Conservation (phyloP, 177 flowering plant genomes). For the Vitis hybrid region DNA sequence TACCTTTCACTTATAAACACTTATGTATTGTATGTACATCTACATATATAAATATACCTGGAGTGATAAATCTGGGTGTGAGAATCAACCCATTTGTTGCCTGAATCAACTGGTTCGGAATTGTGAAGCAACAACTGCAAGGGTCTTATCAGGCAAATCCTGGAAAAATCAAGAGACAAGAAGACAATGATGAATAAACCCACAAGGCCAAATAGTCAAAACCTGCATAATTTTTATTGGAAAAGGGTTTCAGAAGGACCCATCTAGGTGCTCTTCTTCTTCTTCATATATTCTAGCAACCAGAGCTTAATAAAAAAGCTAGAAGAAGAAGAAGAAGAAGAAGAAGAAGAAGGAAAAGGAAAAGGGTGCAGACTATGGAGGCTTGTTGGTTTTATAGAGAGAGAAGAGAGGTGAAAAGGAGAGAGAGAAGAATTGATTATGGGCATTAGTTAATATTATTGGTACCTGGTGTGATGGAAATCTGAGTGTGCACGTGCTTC, state of each 20-base stretch:
- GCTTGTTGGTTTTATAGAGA: slow-evolving; percentile 17
- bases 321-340: no score
- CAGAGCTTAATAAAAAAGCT: no score
- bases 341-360: slow-evolving; percentile 4
- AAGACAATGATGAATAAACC: neutral
- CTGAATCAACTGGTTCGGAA: neutral
- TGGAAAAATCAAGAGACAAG: slow-evolving; percentile 22
- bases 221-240: neutral
- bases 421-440: slow-evolving; percentile 9
- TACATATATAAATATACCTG: neutral
- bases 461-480: slow-evolving; percentile 43
- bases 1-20: neutral
- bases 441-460: slow-evolving; percentile 19
- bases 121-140: neutral
- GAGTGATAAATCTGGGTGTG: neutral
- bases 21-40: no score
- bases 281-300: neutral
- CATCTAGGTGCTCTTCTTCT: neutral
- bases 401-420: slow-evolving; percentile 18
- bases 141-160: slow-evolving; percentile 17
- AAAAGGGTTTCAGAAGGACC: neutral
- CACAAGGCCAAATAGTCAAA: neutral
- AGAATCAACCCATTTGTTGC: slow-evolving; percentile 20
- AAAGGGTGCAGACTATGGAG: slow-evolving; percentile 5
- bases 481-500: slow-evolving; percentile 63